Base-by-base conservation (phyloP, 306 rosid genomes). In the Vigna radiata region DNA sequence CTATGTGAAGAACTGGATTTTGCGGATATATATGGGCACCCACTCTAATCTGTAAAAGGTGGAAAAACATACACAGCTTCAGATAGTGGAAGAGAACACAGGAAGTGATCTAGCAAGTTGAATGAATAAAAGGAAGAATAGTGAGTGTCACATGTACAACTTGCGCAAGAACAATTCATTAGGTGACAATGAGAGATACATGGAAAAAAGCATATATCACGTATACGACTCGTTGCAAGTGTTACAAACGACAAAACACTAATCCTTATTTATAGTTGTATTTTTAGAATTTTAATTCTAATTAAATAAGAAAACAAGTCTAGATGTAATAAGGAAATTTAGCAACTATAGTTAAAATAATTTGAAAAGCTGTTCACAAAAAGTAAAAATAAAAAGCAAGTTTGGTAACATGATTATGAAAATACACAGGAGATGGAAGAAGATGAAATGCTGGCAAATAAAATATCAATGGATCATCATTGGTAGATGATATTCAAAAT, bases 11-110 rank as follows among this genome's bases (percentile, higher is more conserved):
- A 80, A 92, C 86, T 21, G 96, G 97, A 82, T 89, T 89, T 82
- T 86, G 92, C 79, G 98, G 98, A 82, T 85, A 85, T 81, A 94
- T 84, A 75, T 87, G 79, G 21, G 95, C 93, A 77, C 98, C 98
- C 64, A 90, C 96, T 72, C 91, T 84, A 80, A 94, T 81, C 98
- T 94, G 96, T 77, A 84, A 63, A 81, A 7, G 39, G 11, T 41
- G 46, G 70, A 85, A 59, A 83, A 37, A 59, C 2, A 78, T 80
- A 59, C 3, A 77, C 1, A 9, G 53, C 19, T 63, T 86, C 55
- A 78, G 78, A 65, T 23, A 46, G 31, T n/a, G 59, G 41, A 54
- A 71, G 17, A 53, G 75, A 58, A 49, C 50, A 55, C 1, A 46
- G 55, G 59, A 54, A 61, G 66, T 29, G 33, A 7, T 10, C 31